phyloP scores from a whole-genome alignment of 2,329 filamentous ascomycete genomes.

The Epichloe glyceriae region DNA sequence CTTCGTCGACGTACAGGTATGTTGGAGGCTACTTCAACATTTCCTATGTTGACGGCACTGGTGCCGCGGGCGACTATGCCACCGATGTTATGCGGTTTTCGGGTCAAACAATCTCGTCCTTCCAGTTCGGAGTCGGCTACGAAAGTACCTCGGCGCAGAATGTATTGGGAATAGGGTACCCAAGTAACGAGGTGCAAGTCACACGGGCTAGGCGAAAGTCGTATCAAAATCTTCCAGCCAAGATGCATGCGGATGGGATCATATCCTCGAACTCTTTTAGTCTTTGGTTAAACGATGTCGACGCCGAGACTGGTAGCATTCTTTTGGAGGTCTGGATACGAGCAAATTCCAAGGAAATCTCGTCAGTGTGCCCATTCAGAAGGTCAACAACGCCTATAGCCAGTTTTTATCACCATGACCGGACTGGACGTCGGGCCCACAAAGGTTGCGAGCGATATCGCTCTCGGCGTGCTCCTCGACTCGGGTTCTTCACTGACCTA shows the following conservation, averaged over 20 bases:
- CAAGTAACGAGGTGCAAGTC: constrained; percentile 63
- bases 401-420: constrained; percentile 62
- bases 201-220: constrained; percentile 36
- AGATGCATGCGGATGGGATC: constrained; percentile 44
- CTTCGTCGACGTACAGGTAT: constrained; percentile 64
- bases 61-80: constrained; percentile 66
- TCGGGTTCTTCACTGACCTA: constrained; percentile 57
- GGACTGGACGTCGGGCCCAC: constrained; percentile 32
- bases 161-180: constrained; percentile 77
- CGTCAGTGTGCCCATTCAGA: constrained; percentile 54
- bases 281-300: constrained; percentile 62
- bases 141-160: constrained; percentile 48
- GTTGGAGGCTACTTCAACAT: constrained; percentile 74
- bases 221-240: constrained; percentile 59
- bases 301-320: constrained; percentile 51
- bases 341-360: constrained; percentile 50
- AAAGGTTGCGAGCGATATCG: constrained; percentile 32
- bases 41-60: constrained; percentile 70
- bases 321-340: constrained; percentile 61
- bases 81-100: constrained; percentile 57
- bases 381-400: constrained; percentile 33
- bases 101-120: constrained; percentile 33
- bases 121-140: constrained; percentile 68
- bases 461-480: constrained; percentile 55
- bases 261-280: constrained; percentile 60